Evolutionary conservation across 2,329 filamentous ascomycete species (phyloP), one percentile per base, ranked within the genome.

Genomic region (Microsporum audouinii): DNA sequence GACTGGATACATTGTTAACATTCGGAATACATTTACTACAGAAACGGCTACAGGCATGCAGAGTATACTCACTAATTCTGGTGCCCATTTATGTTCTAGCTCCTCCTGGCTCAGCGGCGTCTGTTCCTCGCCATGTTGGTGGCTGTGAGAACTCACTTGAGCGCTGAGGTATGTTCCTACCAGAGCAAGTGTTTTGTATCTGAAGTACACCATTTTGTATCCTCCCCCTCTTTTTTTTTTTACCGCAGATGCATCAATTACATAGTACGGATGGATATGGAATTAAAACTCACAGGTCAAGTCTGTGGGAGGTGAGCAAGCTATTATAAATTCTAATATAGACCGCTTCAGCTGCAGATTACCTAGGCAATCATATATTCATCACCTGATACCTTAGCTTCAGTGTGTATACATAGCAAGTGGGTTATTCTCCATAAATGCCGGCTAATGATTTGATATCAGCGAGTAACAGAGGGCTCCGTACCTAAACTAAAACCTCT

Each of bases 1-100:
- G 83, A 83, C 80, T 82, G 58, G 3, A 47, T 36, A 29, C 3
- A 7, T 23, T 41, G 36, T 57, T 43, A 57, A 29, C 34, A 29
- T 55, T 36, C 5, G 12, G n/a, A 14, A 34, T 33, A 23, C 6
- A 17, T 17, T 17, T 57, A 57, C 1, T 57, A 51, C 8, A 34
- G 31, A 23, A 6, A 23, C 2, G 12, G n/a, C 17, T 58, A 17
- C 36, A 29, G 56, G 23, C 2, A 29, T 12, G 17, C 33, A 27
- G 34, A 12, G 6, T 41, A 27, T 27, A 41, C 41, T 43, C 5
- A 55, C 51, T 6, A 55, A 5, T 34, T 55, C 51, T 10, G 51
- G 51, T 12, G 51, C 51, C 51, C 51, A 55, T 38, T 55, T 55
- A n/a, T 31, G 51, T n/a, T 55, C 51, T 5, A 55, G n/a, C 3